A percentile compares a stretch with the other conserved stretches of the same genome.
Evolutionary conservation across 2,329 filamentous ascomycete species (phyloP).

Genomic region (Pseudogymnoascus sp.): DNA sequence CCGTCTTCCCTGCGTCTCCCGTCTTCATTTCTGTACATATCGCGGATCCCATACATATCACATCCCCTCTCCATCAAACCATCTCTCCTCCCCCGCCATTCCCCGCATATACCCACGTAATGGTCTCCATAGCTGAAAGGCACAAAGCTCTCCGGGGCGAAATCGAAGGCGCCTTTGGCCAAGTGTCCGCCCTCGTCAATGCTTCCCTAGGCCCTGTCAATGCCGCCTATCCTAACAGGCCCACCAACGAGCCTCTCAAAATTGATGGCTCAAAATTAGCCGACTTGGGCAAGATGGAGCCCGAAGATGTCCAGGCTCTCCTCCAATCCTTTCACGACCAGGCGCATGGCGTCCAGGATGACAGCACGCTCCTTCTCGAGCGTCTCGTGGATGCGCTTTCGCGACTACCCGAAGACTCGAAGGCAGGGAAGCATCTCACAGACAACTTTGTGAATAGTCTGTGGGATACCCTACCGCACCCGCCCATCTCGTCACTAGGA

Average conservation of each 20-base stretch:
- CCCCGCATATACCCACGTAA: not conserved
- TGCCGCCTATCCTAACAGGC: conserved; percentile 29
- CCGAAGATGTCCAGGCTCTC: conserved; percentile 48
- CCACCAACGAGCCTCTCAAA: conserved; percentile 26
- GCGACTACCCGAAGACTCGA: conserved; percentile 23
- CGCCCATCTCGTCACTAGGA: conserved; percentile 57
- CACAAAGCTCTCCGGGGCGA: conserved; percentile 21
- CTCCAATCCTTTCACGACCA: conserved; percentile 52
- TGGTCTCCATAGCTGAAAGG: not conserved
- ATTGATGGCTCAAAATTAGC: not conserved
- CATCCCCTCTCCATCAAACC: not conserved
- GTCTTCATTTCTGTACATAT: not conserved
- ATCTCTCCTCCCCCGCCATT: not conserved
- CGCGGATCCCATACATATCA: conserved; percentile 1
- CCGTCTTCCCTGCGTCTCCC: not conserved
- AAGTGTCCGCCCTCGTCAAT: conserved; percentile 32
- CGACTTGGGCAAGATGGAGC: conserved; percentile 40
- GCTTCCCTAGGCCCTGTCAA: conserved; percentile 34
- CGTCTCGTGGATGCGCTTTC: conserved; percentile 44
- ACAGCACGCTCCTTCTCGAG: conserved; percentile 73
- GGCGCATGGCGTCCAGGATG: conserved; percentile 57
- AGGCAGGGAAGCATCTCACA: conserved; percentile 40
- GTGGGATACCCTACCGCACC: conserved; percentile 66
- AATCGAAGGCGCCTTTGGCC: conserved; percentile 29
- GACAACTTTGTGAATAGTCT: conserved; percentile 60